Conservation (phyloP, 805 yeast species). For the Kodamaea laetipori region DNA sequence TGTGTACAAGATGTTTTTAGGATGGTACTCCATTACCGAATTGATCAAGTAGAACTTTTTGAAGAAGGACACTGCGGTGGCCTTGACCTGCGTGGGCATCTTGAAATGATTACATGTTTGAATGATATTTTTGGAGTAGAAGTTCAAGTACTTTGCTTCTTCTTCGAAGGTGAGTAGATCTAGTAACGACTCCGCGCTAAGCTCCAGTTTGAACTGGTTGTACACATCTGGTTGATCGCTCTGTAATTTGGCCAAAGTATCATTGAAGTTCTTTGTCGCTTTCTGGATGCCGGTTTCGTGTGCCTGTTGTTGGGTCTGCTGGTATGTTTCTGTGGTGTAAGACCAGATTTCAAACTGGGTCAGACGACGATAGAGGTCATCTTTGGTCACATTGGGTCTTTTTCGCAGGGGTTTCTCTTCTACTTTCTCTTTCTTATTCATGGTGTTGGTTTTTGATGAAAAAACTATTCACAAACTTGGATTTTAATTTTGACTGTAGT, state of each 20-base stretch:
- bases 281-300: slow-evolving; percentile 50
- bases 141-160: slow-evolving; percentile 65
- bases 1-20: slow-evolving; percentile 68
- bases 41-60: slow-evolving; percentile 77
- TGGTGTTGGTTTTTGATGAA: background rate
- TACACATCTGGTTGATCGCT: slow-evolving; percentile 32
- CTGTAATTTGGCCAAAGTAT: slow-evolving; percentile 21
- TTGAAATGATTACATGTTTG: slow-evolving; percentile 72
- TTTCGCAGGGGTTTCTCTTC: slow-evolving; percentile 6
- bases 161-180: slow-evolving; percentile 63
- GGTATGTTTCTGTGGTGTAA: slow-evolving; percentile 61
- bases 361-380: slow-evolving; percentile 85
- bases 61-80: slow-evolving; percentile 84
- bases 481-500: too few species aligned
- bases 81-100: slow-evolving; percentile 84
- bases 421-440: slow-evolving; percentile 1
- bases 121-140: slow-evolving; percentile 70
- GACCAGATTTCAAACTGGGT: slow-evolving; percentile 89
- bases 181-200: slow-evolving; percentile 33
- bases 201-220: slow-evolving; percentile 30
- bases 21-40: slow-evolving; percentile 86
- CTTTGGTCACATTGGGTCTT: slow-evolving; percentile 53
- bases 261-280: slow-evolving; percentile 36
- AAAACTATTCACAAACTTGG: background rate
- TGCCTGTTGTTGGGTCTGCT: slow-evolving; percentile 22